These are phyloP conservation scores for Aspergillus luchuensis DNA, from an alignment of 2,329 filamentous ascomycete genomes.

Conservation along the genomic window DNA sequence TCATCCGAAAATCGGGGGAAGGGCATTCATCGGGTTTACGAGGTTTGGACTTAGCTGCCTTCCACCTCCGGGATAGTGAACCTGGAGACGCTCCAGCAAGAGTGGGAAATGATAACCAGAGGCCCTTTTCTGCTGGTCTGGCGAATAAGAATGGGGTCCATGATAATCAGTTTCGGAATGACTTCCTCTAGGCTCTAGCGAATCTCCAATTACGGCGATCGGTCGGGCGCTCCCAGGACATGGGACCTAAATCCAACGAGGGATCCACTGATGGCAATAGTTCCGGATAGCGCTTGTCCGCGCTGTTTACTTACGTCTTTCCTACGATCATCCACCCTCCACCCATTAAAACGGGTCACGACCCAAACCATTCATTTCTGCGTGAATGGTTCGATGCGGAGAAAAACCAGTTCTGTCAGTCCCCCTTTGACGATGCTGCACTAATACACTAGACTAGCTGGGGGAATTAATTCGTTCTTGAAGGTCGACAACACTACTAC, in stretches of 20 bases:
- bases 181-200: constrained; percentile 1
- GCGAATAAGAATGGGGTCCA: constrained; percentile 8
- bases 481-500: neutral
- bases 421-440: neutral
- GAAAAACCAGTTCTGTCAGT: constrained; percentile 9
- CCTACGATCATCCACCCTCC: constrained; percentile 1
- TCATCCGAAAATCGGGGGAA: neutral
- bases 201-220: constrained; percentile 19
- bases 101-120: neutral
- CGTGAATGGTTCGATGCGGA: constrained; percentile 16
- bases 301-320: constrained; percentile 1
- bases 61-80: neutral
- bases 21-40: neutral
- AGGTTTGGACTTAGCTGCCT: neutral
- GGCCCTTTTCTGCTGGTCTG: neutral
- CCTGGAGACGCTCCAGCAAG: neutral
- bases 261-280: constrained; percentile 22
- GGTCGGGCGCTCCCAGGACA: constrained; percentile 15
- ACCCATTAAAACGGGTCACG: constrained; percentile 10
- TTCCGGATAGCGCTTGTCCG: constrained; percentile 21
- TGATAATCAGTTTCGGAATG: constrained; percentile 6
- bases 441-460: neutral
- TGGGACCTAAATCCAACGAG: constrained; percentile 12
- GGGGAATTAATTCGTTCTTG: neutral
- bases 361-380: constrained; percentile 9